A percentile compares a stretch with the other conserved stretches of the same genome.
These are phyloP conservation scores for Blastobotrys ciferrii DNA, from an alignment of 1,139 yeast genomes.

Conservation along the genomic window DNA sequence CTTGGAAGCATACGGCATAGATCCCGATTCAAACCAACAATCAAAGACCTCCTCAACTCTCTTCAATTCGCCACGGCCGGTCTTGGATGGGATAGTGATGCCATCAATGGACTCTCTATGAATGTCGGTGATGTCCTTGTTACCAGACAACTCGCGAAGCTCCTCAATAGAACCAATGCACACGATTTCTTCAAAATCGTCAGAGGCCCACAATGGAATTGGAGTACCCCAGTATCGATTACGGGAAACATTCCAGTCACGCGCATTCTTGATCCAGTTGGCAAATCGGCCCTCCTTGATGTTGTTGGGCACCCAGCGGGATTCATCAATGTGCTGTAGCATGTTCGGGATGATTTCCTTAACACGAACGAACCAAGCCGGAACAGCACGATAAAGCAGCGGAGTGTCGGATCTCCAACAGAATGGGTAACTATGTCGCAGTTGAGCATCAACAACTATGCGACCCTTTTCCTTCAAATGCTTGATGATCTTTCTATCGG, in stretches of 20 bases:
- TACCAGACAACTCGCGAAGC: conserved; percentile 80
- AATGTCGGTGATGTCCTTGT: conserved; percentile 73
- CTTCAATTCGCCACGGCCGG: conserved; percentile 82
- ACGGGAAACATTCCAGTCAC: conserved; percentile 98
- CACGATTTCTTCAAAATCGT: conserved; percentile 86
- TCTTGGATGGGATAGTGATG: conserved; percentile 88
- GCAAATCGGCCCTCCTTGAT: conserved; percentile 94
- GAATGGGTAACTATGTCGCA: conserved; percentile 96
- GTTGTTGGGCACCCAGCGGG: conserved; percentile 91
- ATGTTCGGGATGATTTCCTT: conserved; percentile 83
- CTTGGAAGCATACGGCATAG: conserved; percentile 97
- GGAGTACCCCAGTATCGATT: conserved; percentile 99
- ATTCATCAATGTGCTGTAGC: conserved; percentile 78
- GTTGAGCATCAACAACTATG: conserved; percentile 72
- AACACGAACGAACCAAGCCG: conserved; percentile 97
- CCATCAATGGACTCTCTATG: conserved; percentile 93
- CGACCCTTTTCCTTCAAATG: conserved; percentile 74
- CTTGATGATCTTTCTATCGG: conserved; percentile 88
- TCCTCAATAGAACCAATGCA: conserved; percentile 91
- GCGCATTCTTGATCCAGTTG: conserved; percentile 97
- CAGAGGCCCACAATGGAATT: conserved; percentile 95
- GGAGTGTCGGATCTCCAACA: conserved; percentile 99
- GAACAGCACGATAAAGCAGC: conserved; percentile 89
- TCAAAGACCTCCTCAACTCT: conserved; percentile 98
- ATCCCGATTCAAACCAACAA: conserved; percentile 99